phyloP scores from a whole-genome alignment of 768 basidiomycete genomes.

The Russula sp. region DNA sequence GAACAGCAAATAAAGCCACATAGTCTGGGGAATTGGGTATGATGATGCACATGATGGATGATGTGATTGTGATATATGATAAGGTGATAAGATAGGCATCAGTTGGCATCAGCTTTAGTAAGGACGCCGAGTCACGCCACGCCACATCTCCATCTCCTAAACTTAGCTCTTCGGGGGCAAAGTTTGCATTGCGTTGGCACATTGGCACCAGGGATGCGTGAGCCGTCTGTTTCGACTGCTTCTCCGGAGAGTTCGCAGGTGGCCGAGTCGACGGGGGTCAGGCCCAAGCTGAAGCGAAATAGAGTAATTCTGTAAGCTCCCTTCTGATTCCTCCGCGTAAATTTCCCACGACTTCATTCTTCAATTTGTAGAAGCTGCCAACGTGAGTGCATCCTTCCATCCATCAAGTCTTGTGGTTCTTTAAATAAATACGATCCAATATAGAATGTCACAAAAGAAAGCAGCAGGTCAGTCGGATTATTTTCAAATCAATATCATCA shows the following conservation, averaged over 20 bases:
- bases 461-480: constrained; percentile 28
- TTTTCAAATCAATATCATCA: not conserved
- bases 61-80: not conserved
- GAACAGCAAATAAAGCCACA: not conserved
- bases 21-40: not conserved
- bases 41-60: not conserved
- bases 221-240: constrained; percentile 16
- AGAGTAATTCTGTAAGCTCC: constrained; percentile 31
- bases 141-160: not conserved
- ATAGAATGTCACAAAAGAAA: constrained; percentile 33
- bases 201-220: constrained; percentile 13
- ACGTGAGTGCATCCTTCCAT: constrained; percentile 18
- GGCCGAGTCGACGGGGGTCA: constrained; percentile 2
- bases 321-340: not conserved
- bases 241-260: constrained; percentile 22
- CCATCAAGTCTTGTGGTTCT: not conserved
- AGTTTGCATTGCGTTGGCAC: not conserved
- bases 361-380: constrained; percentile 28
- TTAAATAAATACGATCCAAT: not conserved
- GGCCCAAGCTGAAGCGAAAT: constrained; percentile 30
- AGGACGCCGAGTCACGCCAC: not conserved
- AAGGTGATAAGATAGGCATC: not conserved
- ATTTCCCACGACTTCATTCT: not conserved
- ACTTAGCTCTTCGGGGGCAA: not conserved
- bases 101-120: not conserved